These are phyloP conservation scores for Psilocybe cyanescens DNA, from an alignment of 768 basidiomycete genomes.

Conservation along the genomic window DNA sequence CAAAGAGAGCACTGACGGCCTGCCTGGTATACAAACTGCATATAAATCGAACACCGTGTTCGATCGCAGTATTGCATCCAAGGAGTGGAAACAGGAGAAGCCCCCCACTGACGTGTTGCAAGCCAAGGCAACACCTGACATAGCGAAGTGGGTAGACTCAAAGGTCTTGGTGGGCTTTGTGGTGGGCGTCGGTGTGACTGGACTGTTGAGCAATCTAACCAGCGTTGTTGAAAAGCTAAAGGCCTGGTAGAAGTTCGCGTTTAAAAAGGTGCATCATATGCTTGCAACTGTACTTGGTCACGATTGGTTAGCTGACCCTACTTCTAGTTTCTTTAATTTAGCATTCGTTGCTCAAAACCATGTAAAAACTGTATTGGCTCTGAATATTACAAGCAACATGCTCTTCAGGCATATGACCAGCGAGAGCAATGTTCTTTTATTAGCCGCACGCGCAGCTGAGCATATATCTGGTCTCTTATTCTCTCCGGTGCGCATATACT, in stretches of 20 bases:
- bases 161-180: conserved; percentile 14
- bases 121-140: background rate
- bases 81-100: conserved; percentile 16
- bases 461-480: background rate
- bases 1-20: conserved; percentile 22
- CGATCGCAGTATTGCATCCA: conserved; percentile 8
- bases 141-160: conserved; percentile 10
- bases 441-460: background rate
- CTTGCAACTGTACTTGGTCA: too few relatives aligned
- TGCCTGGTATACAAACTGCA: conserved; percentile 18
- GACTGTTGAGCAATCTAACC: conserved; percentile 13
- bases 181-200: conserved; percentile 13
- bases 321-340: too few relatives aligned
- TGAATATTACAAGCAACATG: background rate
- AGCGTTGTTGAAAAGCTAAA: background rate
- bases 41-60: conserved; percentile 18
- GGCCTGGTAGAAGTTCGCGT: background rate
- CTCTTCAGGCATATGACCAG: background rate
- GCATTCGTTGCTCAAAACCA: too few relatives aligned
- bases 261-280: too few relatives aligned
- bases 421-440: background rate
- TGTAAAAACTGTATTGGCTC: too few relatives aligned
- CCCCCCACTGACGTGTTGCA: background rate
- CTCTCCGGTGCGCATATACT: background rate
- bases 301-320: too few relatives aligned